phyloP scores from a whole-genome alignment of 805 yeast species.

The Candida pseudoglaebosa region DNA sequence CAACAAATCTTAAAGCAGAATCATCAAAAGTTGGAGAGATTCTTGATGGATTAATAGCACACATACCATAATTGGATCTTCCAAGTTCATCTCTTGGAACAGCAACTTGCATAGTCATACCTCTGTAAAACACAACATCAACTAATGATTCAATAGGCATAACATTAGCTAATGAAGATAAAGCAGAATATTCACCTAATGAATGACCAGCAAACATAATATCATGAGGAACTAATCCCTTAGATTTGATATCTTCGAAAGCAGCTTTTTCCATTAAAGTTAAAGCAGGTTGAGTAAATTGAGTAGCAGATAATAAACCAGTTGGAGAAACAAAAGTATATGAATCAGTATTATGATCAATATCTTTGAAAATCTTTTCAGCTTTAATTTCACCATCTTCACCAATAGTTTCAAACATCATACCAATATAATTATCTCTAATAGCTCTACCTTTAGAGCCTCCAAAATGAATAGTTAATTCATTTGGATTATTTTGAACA shows the following conservation, averaged over 20 bases:
- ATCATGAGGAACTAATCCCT: conserved; percentile 91
- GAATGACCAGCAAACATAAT: conserved; percentile 99
- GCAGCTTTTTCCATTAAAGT: conserved; percentile 99
- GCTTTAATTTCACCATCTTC: conserved; percentile 78
- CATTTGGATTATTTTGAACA: conserved; percentile 93
- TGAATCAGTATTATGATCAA: conserved; percentile 74
- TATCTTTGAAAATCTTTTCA: conserved; percentile 93
- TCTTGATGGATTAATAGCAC: conserved; percentile 96
- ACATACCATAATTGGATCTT: conserved; percentile 98
- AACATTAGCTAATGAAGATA: conserved; percentile 94
- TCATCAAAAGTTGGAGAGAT: conserved; percentile 85
- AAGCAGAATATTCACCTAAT: conserved; percentile 97
- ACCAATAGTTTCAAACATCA: conserved; percentile 95
- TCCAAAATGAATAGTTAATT: conserved; percentile 93
- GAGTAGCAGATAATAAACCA: conserved; percentile 96
- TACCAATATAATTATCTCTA: conserved; percentile 88
- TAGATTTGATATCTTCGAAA: conserved; percentile 93
- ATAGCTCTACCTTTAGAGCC: conserved; percentile 96
- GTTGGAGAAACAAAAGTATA: conserved; percentile 88
- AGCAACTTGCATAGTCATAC: conserved; percentile 99
- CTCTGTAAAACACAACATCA: conserved; percentile 98
- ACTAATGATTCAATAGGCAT: conserved; percentile 98
- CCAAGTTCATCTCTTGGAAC: conserved; percentile 96
- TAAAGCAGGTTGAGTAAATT: conserved; percentile 98
- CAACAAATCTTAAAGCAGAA: conserved; percentile 91